These are phyloP conservation scores for Rubroboletus satanas DNA, from an alignment of 768 basidiomycete species.

Conservation along the genomic window DNA sequence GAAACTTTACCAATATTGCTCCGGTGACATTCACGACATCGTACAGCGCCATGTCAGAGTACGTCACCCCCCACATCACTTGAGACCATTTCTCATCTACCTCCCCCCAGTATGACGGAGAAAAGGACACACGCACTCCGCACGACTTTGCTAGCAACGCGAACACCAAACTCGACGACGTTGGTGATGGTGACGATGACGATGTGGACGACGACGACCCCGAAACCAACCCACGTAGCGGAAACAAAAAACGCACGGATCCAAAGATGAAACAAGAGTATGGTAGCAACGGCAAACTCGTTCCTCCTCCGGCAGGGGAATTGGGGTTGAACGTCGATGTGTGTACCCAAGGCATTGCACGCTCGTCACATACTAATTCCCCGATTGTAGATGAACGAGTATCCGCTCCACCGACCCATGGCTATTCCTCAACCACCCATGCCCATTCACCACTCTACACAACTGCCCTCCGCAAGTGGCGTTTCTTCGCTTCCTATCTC, in stretches of 20 bases:
- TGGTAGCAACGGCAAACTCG: constrained; percentile 17
- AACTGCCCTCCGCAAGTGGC: constrained; percentile 17
- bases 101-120: constrained; percentile 44
- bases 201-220: constrained; percentile 32
- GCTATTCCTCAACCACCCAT: constrained; percentile 34
- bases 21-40: constrained; percentile 63
- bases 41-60: constrained; percentile 64
- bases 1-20: constrained; percentile 82
- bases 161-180: constrained; percentile 33
- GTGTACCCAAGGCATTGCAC: constrained; percentile 2
- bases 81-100: constrained; percentile 9
- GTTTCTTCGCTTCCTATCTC: constrained; percentile 33
- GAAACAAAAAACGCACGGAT: constrained; percentile 23
- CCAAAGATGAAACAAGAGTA: constrained; percentile 31
- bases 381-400: constrained; percentile 25
- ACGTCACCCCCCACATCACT: constrained; percentile 2
- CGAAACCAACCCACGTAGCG: constrained; percentile 20
- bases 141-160: constrained; percentile 45
- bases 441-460: constrained; percentile 28
- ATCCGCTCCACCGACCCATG: constrained; percentile 29
- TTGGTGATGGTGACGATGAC: constrained; percentile 40
- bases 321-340: constrained; percentile 25
- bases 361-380: not conserved
- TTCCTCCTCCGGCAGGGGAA: constrained; percentile 16
- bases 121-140: constrained; percentile 46